These are phyloP conservation scores for Dendrostoma leiphaemia DNA, from an alignment of 2,329 filamentous ascomycete genomes.

Conservation along the genomic window DNA sequence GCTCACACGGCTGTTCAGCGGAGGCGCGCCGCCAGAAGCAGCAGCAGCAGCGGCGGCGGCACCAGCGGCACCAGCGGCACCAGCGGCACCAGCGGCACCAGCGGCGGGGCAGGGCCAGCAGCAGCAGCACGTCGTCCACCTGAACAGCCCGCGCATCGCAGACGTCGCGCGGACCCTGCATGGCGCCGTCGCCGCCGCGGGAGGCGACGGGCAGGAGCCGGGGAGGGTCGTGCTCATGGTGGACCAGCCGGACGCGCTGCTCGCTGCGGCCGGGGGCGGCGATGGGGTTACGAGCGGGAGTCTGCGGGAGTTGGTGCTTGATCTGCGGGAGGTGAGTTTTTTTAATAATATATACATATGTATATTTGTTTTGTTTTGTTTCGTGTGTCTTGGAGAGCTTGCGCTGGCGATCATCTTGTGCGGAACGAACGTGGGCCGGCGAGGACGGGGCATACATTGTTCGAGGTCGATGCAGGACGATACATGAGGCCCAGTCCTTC, in stretches of 20 bases:
- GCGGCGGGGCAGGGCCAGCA: conserved; percentile 16
- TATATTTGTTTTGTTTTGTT: conserved; percentile 22
- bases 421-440: no score
- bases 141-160: conserved; percentile 31
- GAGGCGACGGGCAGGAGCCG: not conserved
- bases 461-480: no score
- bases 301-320: conserved; percentile 56
- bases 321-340: conserved; percentile 59
- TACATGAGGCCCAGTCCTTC: no score
- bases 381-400: no score
- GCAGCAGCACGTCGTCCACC: no score
- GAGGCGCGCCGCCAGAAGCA: no score
- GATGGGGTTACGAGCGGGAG: conserved; percentile 41
- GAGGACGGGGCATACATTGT: no score
- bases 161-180: conserved; percentile 39
- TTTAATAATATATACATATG: no score
- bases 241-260: conserved; percentile 64
- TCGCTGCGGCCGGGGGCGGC: conserved; percentile 54
- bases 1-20: conserved; percentile 54
- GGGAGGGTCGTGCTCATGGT: conserved; percentile 54
- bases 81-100: conserved; percentile 5
- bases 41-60: conserved; percentile 17
- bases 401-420: no score
- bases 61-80: conserved; percentile 11
- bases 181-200: conserved; percentile 31